Base-by-base conservation (phyloP, 1,284 basidiomycete genomes). In the Tetrapyrgos nigripes region DNA sequence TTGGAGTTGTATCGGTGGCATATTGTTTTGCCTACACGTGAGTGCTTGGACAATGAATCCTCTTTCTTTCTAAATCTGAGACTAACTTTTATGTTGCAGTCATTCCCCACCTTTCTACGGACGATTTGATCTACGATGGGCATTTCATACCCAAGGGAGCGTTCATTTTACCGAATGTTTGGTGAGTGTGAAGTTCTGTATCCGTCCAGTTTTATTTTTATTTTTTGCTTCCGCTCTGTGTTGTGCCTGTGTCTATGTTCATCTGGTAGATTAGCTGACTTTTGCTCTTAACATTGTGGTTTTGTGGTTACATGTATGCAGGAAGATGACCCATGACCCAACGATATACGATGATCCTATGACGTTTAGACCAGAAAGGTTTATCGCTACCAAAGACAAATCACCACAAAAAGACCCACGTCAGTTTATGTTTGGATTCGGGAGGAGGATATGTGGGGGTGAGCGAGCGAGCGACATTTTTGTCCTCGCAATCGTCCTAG, bases 1-100 rank as follows among this genome's bases (percentile, higher is more conserved):
- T 66, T 62, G 17, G 74, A 75, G 59, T 61, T 66, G 1, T 43
- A 66, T 44, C 58, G 69, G 6, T 73, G 71, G 69, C 60, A 64
- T 43, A 70, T 68, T 26, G 65, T 66, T 2, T 61, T 66, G 23
- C 70, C 72, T 3, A 37, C 62, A 4, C 62, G 65, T 61, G 21
- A 11, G 45, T 5, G 10, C 21, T 13, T 17, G 8, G 43, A 6
- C 43, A 8, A 45, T 45, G 9, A 19, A 8, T 13, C 13, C 10
- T 13, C 24, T 24, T 47, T 47, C 45, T 5, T 47, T 47, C 35
- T 10, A 23, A 21, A 9, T 11, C 11, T 11, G 10, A n/a, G 24
- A 14, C 11, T n/a, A 14, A 11, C 43, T 10, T 46, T 21, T 23
- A 46, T 26, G n/a, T 6, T 23, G 13, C 19, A 50, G 63, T 63